Conservation (phyloP, 345 rosid species). For the Gossypium ekmanianum region DNA sequence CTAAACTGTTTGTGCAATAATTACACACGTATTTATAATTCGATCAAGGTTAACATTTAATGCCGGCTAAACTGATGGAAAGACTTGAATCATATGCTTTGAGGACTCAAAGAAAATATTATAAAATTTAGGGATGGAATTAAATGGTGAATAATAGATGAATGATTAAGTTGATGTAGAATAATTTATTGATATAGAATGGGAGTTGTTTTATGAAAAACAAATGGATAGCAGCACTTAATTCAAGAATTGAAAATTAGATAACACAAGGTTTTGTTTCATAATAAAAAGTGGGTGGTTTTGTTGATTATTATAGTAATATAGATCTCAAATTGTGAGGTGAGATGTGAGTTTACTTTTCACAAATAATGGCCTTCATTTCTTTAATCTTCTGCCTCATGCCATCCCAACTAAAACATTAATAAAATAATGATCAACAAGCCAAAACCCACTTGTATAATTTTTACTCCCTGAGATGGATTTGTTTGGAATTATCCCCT, state of each 20-base stretch:
- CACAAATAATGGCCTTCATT: constrained; percentile 16
- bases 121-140: too few species aligned
- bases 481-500: constrained; percentile 79
- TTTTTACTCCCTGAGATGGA: constrained; percentile 38
- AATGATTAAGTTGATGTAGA: too few species aligned
- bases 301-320: background rate
- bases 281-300: background rate
- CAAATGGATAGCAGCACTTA: constrained; percentile 13
- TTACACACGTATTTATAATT: too few species aligned
- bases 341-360: constrained; percentile 19
- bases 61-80: too few species aligned
- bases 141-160: too few species aligned
- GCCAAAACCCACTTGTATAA: constrained; percentile 42
- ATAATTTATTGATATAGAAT: background rate
- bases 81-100: too few species aligned
- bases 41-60: too few species aligned
- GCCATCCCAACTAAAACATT: constrained; percentile 37
- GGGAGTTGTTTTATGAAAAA: background rate
- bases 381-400: constrained; percentile 19
- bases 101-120: too few species aligned
- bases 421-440: constrained; percentile 37
- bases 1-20: too few species aligned
- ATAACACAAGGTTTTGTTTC: constrained; percentile 27
- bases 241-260: constrained; percentile 24
- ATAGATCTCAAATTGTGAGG: background rate